Conservation (phyloP, 148 eudicot genomes). For the Rhododendron kiyosumense region DNA sequence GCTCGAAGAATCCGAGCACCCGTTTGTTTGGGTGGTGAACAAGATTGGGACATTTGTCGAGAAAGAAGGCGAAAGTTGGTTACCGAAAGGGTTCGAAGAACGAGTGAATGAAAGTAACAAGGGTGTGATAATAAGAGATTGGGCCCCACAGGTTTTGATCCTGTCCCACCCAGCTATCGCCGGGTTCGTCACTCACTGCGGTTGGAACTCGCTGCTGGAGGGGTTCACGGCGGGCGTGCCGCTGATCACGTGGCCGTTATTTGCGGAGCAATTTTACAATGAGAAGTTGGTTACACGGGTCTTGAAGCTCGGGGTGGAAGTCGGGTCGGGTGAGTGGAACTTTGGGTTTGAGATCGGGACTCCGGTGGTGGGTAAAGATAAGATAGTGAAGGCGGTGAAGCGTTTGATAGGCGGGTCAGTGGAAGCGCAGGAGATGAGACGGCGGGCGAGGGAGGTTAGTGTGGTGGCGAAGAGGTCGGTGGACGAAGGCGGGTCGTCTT, state of each 20-base stretch:
- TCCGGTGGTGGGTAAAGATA: conserved; percentile 9
- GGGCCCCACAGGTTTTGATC: conserved; percentile 57
- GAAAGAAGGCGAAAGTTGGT: neutral
- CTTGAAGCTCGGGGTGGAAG: conserved; percentile 15
- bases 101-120: conserved; percentile 23
- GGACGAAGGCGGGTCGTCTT: conserved; percentile 19
- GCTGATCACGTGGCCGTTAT: conserved; percentile 14
- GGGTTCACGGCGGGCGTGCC: conserved; percentile 27
- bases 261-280: neutral
- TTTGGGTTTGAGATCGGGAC: neutral
- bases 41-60: neutral
- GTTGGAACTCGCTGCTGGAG: conserved; percentile 57
- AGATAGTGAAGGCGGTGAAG: conserved; percentile 13
- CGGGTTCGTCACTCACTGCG: conserved; percentile 50
- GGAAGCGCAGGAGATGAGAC: conserved; percentile 13
- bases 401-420: conserved; percentile 15
- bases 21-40: conserved; percentile 17
- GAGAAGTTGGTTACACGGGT: conserved; percentile 1
- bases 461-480: conserved; percentile 7
- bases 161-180: conserved; percentile 34
- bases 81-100: conserved; percentile 16
- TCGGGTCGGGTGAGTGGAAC: conserved; percentile 20
- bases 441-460: conserved; percentile 10
- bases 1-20: neutral
- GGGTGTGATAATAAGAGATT: conserved; percentile 36